These are phyloP conservation scores for Psilocybe cyanescens DNA, from an alignment of 768 basidiomycete species.

Conservation along the genomic window DNA sequence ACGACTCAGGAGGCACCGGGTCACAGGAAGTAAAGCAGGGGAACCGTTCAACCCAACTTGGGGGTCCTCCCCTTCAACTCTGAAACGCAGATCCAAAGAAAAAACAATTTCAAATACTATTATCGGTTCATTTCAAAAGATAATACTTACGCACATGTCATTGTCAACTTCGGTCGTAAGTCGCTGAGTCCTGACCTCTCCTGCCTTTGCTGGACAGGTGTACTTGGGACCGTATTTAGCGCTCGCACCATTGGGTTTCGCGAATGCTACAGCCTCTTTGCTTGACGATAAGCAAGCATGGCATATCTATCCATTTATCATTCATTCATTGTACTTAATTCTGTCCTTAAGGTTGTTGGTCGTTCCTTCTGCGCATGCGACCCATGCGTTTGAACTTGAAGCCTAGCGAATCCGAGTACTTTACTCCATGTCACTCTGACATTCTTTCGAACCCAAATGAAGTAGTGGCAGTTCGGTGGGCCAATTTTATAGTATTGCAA, in stretches of 20 bases:
- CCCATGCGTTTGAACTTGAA: neutral
- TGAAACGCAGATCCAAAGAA: constrained; percentile 7
- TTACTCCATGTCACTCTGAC: neutral
- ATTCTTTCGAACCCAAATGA: neutral
- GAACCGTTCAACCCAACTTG: neutral
- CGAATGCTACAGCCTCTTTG: neutral
- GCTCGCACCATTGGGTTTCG: constrained; percentile 6
- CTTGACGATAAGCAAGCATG: neutral
- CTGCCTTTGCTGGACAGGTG: neutral
- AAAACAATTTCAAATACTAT: constrained; percentile 3
- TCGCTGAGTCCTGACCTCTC: too few relatives aligned
- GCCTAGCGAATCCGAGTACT: neutral
- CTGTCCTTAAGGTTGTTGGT: neutral
- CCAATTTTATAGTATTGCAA: neutral
- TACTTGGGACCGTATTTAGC: constrained; percentile 11
- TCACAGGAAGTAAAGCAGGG: neutral
- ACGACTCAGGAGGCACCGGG: neutral
- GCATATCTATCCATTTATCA: neutral
- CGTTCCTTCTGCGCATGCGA: neutral
- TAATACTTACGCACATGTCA: neutral
- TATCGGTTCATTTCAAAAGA: neutral
- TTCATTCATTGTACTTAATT: neutral
- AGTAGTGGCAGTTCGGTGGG: neutral
- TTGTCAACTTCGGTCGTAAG: neutral
- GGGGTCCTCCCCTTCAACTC: constrained; percentile 2